phyloP scores from a whole-genome alignment of 1,284 basidiomycete species.

The Earliella scabrosa region DNA sequence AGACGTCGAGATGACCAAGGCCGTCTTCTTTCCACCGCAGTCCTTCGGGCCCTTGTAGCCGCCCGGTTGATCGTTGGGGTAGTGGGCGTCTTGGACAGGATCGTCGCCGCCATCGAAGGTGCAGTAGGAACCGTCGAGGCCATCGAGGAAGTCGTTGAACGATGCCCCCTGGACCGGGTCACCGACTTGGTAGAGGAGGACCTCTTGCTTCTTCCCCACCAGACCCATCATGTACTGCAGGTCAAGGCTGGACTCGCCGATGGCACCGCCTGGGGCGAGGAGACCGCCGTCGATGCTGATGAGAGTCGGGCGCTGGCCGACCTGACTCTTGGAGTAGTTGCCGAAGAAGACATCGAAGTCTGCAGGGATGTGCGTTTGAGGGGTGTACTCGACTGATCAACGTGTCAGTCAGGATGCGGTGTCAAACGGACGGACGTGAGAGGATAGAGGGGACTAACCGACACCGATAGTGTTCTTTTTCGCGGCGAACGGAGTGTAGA shows the following conservation, averaged over 20 bases:
- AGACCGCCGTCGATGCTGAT: conserved; percentile 45
- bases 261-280: conserved; percentile 35
- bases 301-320: conserved; percentile 45
- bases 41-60: conserved; percentile 46
- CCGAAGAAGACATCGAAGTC: conserved; percentile 44
- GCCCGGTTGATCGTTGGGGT: conserved; percentile 41
- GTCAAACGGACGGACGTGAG: too few relatives aligned
- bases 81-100: conserved; percentile 42
- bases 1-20: conserved; percentile 60
- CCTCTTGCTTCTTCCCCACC: conserved; percentile 39
- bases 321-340: conserved; percentile 42
- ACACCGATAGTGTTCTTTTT: conserved; percentile 55
- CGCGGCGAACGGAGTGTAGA: conserved; percentile 48
- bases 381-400: conserved; percentile 37
- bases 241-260: conserved; percentile 54
- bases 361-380: background rate
- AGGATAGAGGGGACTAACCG: conserved; percentile 31
- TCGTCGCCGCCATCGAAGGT: conserved; percentile 48
- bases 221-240: conserved; percentile 45
- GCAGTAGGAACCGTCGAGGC: conserved; percentile 49
- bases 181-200: conserved; percentile 53
- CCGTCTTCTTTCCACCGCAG: conserved; percentile 54
- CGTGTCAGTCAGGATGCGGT: conserved; percentile 11
- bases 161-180: conserved; percentile 45
- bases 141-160: conserved; percentile 51